These are phyloP conservation scores for Gossypium stocksii DNA, from an alignment of 345 rosid species.

Conservation along the genomic window DNA sequence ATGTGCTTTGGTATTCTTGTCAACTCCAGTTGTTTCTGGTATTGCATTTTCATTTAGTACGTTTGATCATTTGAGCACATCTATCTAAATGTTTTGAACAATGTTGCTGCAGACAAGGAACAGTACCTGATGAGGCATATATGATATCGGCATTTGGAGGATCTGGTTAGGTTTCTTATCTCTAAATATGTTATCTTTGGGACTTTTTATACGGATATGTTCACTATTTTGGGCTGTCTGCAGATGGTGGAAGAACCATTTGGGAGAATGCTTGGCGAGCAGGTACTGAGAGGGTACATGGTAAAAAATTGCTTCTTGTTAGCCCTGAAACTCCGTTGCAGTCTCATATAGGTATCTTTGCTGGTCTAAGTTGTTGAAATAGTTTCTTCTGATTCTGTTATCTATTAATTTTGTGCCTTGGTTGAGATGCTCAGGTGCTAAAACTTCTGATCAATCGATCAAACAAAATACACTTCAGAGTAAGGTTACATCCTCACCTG, in stretches of 20 bases:
- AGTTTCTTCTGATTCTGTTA: background rate
- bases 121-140: conserved; percentile 87
- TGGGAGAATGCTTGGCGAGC: conserved; percentile 89
- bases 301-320: conserved; percentile 44
- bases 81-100: conserved; percentile 2
- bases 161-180: conserved; percentile 46
- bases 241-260: conserved; percentile 74
- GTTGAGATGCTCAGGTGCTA: conserved; percentile 31
- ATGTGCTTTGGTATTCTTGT: background rate
- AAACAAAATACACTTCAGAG: conserved; percentile 43
- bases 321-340: conserved; percentile 68
- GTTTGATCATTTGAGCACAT: conserved; percentile 7
- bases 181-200: conserved; percentile 11
- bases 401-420: background rate
- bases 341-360: conserved; percentile 54
- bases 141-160: conserved; percentile 99
- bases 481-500: conserved; percentile 47
- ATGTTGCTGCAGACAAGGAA: conserved; percentile 69
- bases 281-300: conserved; percentile 50
- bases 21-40: background rate
- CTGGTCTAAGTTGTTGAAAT: background rate
- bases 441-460: conserved; percentile 44
- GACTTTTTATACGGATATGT: conserved; percentile 1
- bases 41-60: background rate
- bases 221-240: conserved; percentile 19